These are phyloP conservation scores for Sphagnum tenellum DNA, from an alignment of 225 moss, liverwort and hornwort genomes.

Conservation along the genomic window DNA sequence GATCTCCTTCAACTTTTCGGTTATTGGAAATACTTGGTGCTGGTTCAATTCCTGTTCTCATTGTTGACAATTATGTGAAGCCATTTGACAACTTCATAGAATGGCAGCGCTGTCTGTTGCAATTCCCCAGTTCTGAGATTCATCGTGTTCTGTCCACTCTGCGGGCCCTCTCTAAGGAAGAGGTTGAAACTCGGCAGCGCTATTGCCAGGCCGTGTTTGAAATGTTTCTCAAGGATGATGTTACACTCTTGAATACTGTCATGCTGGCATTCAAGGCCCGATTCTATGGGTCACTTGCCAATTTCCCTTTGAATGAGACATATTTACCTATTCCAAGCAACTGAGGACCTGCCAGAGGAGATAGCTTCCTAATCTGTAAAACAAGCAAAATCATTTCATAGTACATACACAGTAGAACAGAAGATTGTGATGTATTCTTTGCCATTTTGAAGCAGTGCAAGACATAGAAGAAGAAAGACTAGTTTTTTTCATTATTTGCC, in stretches of 20 bases:
- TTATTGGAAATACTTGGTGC: slow-evolving; percentile 50
- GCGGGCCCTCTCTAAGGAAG: slow-evolving; percentile 16
- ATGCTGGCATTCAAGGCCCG: slow-evolving; percentile 41
- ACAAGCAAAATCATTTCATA: too few relatives aligned
- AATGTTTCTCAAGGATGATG: slow-evolving; percentile 44
- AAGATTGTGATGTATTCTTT: too few relatives aligned
- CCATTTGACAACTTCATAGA: slow-evolving; percentile 54
- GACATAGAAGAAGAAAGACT: too few relatives aligned
- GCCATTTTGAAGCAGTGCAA: too few relatives aligned
- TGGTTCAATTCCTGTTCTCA: slow-evolving; percentile 55
- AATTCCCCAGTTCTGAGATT: slow-evolving; percentile 47
- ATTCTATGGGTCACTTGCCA: slow-evolving; percentile 42
- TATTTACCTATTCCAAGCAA: too few relatives aligned
- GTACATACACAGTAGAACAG: too few relatives aligned
- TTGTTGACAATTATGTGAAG: slow-evolving; percentile 58
- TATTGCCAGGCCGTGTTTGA: slow-evolving; percentile 39
- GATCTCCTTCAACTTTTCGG: slow-evolving; percentile 46
- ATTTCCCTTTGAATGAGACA: slow-evolving; percentile 15
- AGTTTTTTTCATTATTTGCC: too few relatives aligned
- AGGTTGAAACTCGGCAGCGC: slow-evolving; percentile 41
- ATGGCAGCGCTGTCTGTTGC: slow-evolving; percentile 54
- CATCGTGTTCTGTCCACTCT: slow-evolving; percentile 42
- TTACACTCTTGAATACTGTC: slow-evolving; percentile 24
- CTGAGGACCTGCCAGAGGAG: too few relatives aligned
- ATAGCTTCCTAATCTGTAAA: too few relatives aligned